A percentile compares a stretch with the other conserved stretches of the same genome.
These are phyloP conservation scores for Gliomastix tumulicola DNA, from an alignment of 2,329 filamentous ascomycete genomes.

Conservation along the genomic window DNA sequence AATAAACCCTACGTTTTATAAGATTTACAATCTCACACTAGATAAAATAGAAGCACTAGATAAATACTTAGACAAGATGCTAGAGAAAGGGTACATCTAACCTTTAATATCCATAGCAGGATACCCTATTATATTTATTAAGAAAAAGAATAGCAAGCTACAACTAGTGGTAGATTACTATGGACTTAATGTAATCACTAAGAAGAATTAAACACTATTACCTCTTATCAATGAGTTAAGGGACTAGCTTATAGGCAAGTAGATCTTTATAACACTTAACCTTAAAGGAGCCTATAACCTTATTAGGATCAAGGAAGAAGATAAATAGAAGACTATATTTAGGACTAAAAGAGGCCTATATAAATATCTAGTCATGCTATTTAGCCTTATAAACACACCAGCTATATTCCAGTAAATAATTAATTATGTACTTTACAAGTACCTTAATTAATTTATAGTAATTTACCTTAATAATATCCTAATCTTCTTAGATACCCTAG, in stretches of 20 bases:
- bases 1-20: constrained; percentile 2
- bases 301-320: constrained; percentile 19
- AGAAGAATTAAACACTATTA: constrained; percentile 14
- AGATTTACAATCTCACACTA: constrained; percentile 6
- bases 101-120: constrained; percentile 3
- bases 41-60: constrained; percentile 2
- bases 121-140: constrained; percentile 11
- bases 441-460: background rate
- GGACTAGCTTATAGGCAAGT: constrained; percentile 9
- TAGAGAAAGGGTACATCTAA: constrained; percentile 10
- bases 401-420: no score
- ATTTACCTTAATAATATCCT: no score
- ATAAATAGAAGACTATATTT: constrained; percentile 27
- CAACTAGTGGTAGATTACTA: constrained; percentile 16
- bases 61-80: constrained; percentile 2
- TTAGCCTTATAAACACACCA: constrained; percentile 5
- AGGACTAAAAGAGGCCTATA: constrained; percentile 18
- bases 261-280: constrained; percentile 8
- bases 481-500: no score
- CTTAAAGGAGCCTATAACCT: constrained; percentile 17
- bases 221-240: constrained; percentile 14
- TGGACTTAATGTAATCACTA: constrained; percentile 14
- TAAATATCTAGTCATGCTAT: constrained; percentile 22
- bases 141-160: constrained; percentile 12
- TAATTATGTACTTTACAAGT: no score